A percentile compares a stretch with the other conserved stretches of the same genome.
phyloP scores from a whole-genome alignment of 495 filamentous ascomycete genomes.

The Annulohypoxylon maeteangense region DNA sequence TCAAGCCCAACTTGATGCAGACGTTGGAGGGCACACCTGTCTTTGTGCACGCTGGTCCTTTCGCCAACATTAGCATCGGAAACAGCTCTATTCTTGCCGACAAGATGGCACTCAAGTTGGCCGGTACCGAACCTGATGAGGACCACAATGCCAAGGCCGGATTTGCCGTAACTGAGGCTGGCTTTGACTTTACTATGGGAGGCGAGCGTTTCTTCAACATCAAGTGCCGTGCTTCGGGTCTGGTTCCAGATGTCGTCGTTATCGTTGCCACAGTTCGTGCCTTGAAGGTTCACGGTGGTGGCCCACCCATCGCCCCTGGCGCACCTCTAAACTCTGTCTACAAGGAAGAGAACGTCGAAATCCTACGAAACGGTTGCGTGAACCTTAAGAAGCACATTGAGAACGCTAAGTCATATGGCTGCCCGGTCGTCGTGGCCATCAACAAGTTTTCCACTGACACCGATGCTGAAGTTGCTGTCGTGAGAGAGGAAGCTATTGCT shows the following conservation, averaged over 20 bases:
- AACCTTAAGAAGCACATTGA: conserved; percentile 94
- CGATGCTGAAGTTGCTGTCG: conserved; percentile 86
- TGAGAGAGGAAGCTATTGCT: conserved; percentile 89
- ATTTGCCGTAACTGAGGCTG: conserved; percentile 97
- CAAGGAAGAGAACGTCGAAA: conserved; percentile 89
- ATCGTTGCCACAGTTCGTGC: conserved; percentile 96
- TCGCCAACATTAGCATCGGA: conserved; percentile 98
- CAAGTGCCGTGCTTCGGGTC: conserved; percentile 94
- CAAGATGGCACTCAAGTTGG: conserved; percentile 93
- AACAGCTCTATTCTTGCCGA: conserved; percentile 95
- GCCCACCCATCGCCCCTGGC: conserved; percentile 89
- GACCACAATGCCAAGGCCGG: conserved; percentile 84
- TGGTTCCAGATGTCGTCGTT: conserved; percentile 91
- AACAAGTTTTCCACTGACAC: conserved; percentile 97
- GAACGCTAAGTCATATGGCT: conserved; percentile 87
- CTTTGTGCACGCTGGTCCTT: conserved; percentile 95
- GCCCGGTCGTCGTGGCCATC: conserved; percentile 97
- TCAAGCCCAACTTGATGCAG: conserved; percentile 99
- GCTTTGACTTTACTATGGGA: conserved; percentile 99
- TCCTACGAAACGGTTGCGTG: conserved; percentile 87
- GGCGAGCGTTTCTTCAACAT: conserved; percentile 99
- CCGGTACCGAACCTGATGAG: conserved; percentile 95
- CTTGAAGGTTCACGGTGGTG: conserved; percentile 95
- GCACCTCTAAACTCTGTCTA: conserved; percentile 85
- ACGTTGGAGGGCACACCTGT: conserved; percentile 96